Evolutionary conservation across 805 yeast species (phyloP), one percentile per base, ranked within the genome.

Genomic region (Lachancea fermentati): DNA sequence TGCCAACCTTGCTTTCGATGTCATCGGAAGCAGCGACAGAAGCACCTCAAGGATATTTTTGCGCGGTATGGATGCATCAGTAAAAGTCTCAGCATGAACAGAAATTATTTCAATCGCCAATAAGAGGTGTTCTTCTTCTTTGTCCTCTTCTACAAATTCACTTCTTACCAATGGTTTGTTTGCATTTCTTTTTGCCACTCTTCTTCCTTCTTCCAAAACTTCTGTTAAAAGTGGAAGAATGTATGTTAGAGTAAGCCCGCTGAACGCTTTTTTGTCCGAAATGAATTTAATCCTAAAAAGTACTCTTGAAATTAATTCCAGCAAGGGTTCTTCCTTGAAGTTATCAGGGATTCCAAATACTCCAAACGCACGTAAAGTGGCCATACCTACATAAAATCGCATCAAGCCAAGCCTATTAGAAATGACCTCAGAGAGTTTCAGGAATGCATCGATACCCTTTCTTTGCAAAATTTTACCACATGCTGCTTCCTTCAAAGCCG

Each of bases 121-220:
- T 36, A 84, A 61, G 36, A 88, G 66, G 51, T 85, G 91, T 57
- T 88, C 97, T 60, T 89, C 96, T 55, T 84, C 88, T n/a, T 79
- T 79, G 50, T 80, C 86, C 58, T 85, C 95, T 41, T 86, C 91
- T 22, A 74, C 74, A 57, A 81, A 84, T 51, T 85, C 94, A 2
- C 80, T 67, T 22, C 79, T 81, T 1, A 72, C 66, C 7, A 65
- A 60, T 2, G 67, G 71, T 52, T 77, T 79, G 33, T 68, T 69
- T 2, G 79, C 67, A 51, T 74, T 76, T 46, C 67, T 72, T 39
- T 75, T 52, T 1, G 83, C 75, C 31, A 71, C 75, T 1, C 55
- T 62, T 42, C 78, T 80, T 44, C 94, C 93, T 34, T 71, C 74
- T 40, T 78, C 77, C 48, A 88, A 65, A 5, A 85, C 84, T 41